Evolutionary conservation across 345 rosid genomes (phyloP).

Genomic region (Gossypium herbaceum): DNA sequence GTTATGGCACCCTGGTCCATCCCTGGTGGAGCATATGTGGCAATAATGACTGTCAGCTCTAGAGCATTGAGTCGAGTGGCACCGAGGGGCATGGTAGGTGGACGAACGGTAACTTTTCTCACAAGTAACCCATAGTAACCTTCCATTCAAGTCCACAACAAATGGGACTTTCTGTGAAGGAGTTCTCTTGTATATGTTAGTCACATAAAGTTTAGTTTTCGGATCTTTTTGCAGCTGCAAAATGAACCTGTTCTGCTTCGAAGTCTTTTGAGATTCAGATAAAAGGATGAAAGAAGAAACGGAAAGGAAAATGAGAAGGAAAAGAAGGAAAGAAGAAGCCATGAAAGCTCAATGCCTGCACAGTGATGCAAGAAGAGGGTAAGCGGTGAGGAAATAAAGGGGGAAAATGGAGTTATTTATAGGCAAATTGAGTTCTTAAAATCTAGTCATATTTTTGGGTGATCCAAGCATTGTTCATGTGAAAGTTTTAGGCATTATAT

Average conservation of each 20-base stretch:
- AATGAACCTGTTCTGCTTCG: constrained; percentile 20
- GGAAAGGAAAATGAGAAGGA: constrained; percentile 7
- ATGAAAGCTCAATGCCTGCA: not conserved
- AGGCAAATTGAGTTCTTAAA: not conserved
- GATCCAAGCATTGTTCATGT: constrained; percentile 5
- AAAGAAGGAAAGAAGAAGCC: constrained; percentile 18
- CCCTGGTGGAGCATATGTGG: constrained; percentile 16
- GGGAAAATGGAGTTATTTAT: not conserved
- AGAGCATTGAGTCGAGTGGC: constrained; percentile 30
- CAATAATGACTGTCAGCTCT: constrained; percentile 17
- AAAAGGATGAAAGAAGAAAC: constrained; percentile 5
- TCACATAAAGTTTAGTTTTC: constrained; percentile 22
- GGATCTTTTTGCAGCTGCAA: constrained; percentile 21
- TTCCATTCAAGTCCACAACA: constrained; percentile 28
- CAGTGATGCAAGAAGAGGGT: not conserved
- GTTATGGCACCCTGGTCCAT: constrained; percentile 37
- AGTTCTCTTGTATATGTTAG: constrained; percentile 24
- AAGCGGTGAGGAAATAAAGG: not conserved
- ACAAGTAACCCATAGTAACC: constrained; percentile 27
- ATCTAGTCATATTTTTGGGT: not conserved
- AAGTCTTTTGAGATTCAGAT: constrained; percentile 5
- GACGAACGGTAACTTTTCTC: constrained; percentile 27
- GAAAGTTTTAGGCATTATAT: not conserved
- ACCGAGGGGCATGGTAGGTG: constrained; percentile 27
- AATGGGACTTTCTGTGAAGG: constrained; percentile 17